A percentile compares a stretch with the other conserved stretches of the same genome.
phyloP scores from a whole-genome alignment of 2,329 filamentous ascomycete species.

The Ophiostoma tasmaniense region DNA sequence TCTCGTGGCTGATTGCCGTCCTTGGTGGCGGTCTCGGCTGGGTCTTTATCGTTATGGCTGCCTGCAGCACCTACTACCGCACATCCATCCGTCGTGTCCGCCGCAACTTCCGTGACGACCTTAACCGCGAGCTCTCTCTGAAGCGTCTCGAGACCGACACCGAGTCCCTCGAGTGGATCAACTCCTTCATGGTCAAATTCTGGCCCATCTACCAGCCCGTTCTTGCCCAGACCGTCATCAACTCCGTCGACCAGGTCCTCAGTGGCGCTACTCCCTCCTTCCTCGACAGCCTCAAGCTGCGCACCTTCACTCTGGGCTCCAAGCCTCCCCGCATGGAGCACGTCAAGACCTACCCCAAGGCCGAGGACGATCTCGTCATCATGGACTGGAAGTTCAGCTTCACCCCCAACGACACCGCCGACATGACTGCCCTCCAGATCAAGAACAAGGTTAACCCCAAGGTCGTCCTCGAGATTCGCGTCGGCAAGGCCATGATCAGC shows the following conservation, averaged over 20 bases:
- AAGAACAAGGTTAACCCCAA: slow-evolving; percentile 97
- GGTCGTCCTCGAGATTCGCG: slow-evolving; percentile 83
- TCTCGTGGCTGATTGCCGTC: slow-evolving; percentile 82
- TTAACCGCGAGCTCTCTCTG: slow-evolving; percentile 75
- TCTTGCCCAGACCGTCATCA: slow-evolving; percentile 83
- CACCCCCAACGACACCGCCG: slow-evolving; percentile 85
- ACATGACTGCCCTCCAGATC: slow-evolving; percentile 82
- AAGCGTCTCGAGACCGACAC: slow-evolving; percentile 80
- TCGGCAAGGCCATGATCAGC: slow-evolving; percentile 94
- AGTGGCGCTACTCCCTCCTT: slow-evolving; percentile 88
- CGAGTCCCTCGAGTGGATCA: slow-evolving; percentile 97
- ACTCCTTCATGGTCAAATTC: slow-evolving; percentile 96
- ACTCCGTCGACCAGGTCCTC: slow-evolving; percentile 89
- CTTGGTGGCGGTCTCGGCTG: slow-evolving; percentile 87
- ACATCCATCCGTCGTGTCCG: slow-evolving; percentile 90
- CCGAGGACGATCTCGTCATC: slow-evolving; percentile 86
- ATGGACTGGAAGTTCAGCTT: slow-evolving; percentile 99
- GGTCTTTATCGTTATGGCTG: slow-evolving; percentile 87
- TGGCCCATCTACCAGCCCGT: slow-evolving; percentile 98
- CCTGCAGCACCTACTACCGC: slow-evolving; percentile 90
- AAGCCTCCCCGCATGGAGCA: slow-evolving; percentile 96
- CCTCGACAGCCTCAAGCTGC: slow-evolving; percentile 85
- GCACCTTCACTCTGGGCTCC: slow-evolving; percentile 85
- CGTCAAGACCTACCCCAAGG: slow-evolving; percentile 95
- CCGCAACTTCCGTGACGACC: slow-evolving; percentile 91